A percentile compares a stretch with the other conserved stretches of the same genome.
These are phyloP conservation scores for Linum tenue DNA, from an alignment of 345 rosid genomes.

Conservation along the genomic window DNA sequence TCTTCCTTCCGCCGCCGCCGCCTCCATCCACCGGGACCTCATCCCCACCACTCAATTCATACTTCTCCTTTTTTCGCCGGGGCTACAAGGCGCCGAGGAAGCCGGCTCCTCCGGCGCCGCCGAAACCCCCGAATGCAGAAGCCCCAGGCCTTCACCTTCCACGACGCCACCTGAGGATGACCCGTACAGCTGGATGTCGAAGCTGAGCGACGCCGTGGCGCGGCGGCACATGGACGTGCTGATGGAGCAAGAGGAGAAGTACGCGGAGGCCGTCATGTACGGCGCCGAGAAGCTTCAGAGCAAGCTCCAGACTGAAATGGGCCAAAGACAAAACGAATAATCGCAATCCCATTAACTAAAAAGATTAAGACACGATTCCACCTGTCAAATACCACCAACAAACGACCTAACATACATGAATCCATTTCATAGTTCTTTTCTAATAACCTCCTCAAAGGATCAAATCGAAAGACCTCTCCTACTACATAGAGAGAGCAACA, in stretches of 20 bases:
- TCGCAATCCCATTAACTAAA: no score
- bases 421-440: no score
- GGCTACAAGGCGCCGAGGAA: conserved; percentile 38
- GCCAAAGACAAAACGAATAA: not conserved
- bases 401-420: no score
- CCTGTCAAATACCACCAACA: no score
- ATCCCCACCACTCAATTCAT: not conserved
- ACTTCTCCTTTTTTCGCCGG: conserved; percentile 23
- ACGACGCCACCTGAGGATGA: conserved; percentile 81
- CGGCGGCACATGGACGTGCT: conserved; percentile 93
- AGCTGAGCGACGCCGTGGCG: conserved; percentile 75
- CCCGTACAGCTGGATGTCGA: conserved; percentile 92
- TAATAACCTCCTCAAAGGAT: no score
- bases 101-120: conserved; percentile 45
- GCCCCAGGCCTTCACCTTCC: conserved; percentile 60
- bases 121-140: conserved; percentile 70
- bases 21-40: conserved; percentile 4
- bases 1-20: not conserved
- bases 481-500: no score
- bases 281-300: conserved; percentile 66
- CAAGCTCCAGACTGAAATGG: conserved; percentile 91
- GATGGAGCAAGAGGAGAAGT: conserved; percentile 97
- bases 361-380: no score
- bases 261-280: conserved; percentile 67
- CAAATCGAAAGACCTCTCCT: no score